These are phyloP conservation scores for Neurospora africana DNA, from an alignment of 495 filamentous ascomycete genomes.

Conservation along the genomic window DNA sequence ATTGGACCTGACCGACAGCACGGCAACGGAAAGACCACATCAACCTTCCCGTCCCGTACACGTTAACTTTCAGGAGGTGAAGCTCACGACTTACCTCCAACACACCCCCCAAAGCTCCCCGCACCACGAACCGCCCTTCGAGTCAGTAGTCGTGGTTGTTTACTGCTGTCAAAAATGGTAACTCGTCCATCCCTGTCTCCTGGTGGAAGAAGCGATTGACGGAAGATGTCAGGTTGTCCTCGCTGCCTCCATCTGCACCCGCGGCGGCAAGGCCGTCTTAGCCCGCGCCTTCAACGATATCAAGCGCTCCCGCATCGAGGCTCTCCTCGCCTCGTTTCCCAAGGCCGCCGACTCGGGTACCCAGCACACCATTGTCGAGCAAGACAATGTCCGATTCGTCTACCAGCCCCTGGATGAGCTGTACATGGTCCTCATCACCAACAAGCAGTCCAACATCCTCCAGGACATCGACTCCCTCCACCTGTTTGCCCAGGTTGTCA, in stretches of 20 bases:
- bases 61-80: slow-evolving; percentile 9
- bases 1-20: background rate
- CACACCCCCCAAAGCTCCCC: background rate
- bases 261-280: slow-evolving; percentile 92
- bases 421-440: slow-evolving; percentile 99
- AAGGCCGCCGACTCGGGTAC: slow-evolving; percentile 91
- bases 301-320: slow-evolving; percentile 89
- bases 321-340: slow-evolving; percentile 88
- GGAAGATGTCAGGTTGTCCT: slow-evolving; percentile 61
- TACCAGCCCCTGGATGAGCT: slow-evolving; percentile 98
- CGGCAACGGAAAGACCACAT: slow-evolving; percentile 17
- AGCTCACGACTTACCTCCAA: slow-evolving; percentile 7
- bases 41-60: slow-evolving; percentile 9
- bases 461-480: slow-evolving; percentile 98
- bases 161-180: slow-evolving; percentile 18
- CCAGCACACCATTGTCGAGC: slow-evolving; percentile 95
- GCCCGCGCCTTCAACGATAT: slow-evolving; percentile 96
- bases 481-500: slow-evolving; percentile 92
- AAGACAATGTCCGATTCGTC: slow-evolving; percentile 98
- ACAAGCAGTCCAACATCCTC: slow-evolving; percentile 96
- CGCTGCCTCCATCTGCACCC: slow-evolving; percentile 96
- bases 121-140: background rate
- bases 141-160: background rate
- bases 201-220: slow-evolving; percentile 6
- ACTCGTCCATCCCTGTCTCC: background rate